Conservation (phyloP, 2,329 filamentous ascomycete species). For the Bipolaris cookei region DNA sequence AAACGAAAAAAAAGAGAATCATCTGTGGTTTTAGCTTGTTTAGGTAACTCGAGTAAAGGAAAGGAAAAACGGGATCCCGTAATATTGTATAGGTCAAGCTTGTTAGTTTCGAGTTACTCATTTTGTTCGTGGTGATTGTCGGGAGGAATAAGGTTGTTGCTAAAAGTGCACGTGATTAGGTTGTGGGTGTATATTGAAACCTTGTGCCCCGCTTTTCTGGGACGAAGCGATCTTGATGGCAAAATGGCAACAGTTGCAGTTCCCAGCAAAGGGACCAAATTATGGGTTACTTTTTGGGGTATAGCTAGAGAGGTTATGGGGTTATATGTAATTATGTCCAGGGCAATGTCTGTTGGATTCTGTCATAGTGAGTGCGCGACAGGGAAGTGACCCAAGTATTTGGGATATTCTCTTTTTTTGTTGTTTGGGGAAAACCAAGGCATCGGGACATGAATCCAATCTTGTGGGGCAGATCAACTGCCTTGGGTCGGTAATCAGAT, state of each 20-base stretch:
- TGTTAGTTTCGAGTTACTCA: neutral
- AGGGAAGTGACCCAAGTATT: neutral
- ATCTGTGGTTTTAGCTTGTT: neutral
- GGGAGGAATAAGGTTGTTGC: neutral
- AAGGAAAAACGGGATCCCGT: neutral
- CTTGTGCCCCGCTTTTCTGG: neutral
- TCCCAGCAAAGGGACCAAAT: neutral
- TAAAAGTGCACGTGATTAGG: neutral
- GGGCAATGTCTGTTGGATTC: too few species aligned
- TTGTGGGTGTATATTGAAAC: neutral
- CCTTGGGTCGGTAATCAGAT: neutral
- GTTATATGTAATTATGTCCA: neutral
- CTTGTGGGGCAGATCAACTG: neutral
- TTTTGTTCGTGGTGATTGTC: neutral
- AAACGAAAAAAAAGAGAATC: neutral
- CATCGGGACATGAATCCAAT: neutral
- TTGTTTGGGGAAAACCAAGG: neutral
- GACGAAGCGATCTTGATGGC: too few species aligned
- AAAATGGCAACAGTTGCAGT: neutral
- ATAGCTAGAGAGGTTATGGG: too few species aligned
- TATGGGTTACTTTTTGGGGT: neutral
- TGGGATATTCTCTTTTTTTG: neutral
- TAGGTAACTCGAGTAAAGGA: neutral
- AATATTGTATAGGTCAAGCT: neutral
- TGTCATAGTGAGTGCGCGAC: neutral